Conservation (phyloP, 2,329 filamentous ascomycete genomes). For the Amauroascus niger region DNA sequence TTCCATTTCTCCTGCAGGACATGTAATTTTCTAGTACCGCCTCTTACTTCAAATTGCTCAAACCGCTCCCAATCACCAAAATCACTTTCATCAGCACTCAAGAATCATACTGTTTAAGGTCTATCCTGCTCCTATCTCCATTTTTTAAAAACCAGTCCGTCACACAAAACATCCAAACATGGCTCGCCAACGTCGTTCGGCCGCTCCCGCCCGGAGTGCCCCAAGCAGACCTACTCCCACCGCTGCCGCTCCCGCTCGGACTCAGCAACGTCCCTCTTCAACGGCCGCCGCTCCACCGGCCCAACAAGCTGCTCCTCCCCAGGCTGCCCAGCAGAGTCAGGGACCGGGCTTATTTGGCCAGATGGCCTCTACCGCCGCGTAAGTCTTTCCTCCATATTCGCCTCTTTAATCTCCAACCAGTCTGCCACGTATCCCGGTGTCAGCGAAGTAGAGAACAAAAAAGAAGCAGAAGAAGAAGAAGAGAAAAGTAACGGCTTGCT, state of each 20-base stretch:
- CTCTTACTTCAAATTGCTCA: slow-evolving; percentile 4
- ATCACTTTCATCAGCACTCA: background rate
- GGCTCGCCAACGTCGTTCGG: slow-evolving; percentile 64
- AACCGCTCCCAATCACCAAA: background rate
- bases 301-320: slow-evolving; percentile 18
- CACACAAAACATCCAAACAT: slow-evolving; percentile 42
- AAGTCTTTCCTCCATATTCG: slow-evolving; percentile 40
- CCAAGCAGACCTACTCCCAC: slow-evolving; percentile 57
- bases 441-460: background rate
- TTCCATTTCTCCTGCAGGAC: background rate
- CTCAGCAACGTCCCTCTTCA: slow-evolving; percentile 59
- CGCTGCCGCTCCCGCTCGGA: slow-evolving; percentile 46
- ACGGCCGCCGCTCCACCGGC: slow-evolving; percentile 51
- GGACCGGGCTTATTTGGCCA: slow-evolving; percentile 86
- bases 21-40: slow-evolving; percentile 13
- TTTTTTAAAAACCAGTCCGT: background rate
- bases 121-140: background rate
- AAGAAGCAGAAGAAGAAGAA: background rate
- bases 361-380: slow-evolving; percentile 98
- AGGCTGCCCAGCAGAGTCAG: slow-evolving; percentile 41
- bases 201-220: slow-evolving; percentile 45
- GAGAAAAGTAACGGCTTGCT: background rate
- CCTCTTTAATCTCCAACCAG: background rate
- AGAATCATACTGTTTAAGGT: background rate
- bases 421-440: background rate